Percentiles rank a stretch among this genome's conserved stretches.
phyloP scores from a whole-genome alignment of 148 eudicot species.

The Linanthus parryae region DNA sequence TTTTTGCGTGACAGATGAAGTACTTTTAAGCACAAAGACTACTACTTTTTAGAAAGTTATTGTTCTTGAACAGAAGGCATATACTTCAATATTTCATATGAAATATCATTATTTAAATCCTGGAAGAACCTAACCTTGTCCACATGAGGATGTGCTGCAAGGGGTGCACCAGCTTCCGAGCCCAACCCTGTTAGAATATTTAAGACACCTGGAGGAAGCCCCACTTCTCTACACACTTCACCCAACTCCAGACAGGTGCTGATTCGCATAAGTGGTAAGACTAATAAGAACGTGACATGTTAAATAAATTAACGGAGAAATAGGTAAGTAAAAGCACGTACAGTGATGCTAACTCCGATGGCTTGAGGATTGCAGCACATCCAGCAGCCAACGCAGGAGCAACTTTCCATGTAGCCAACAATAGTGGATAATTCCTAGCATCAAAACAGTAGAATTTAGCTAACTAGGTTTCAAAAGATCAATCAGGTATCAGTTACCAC shows the following conservation, averaged over 20 bases:
- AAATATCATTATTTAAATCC: too few species aligned
- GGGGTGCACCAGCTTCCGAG: conserved; percentile 88
- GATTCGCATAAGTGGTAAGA: conserved; percentile 14
- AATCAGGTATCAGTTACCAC: too few species aligned
- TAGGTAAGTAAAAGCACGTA: conserved; percentile 44
- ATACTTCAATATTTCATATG: too few species aligned
- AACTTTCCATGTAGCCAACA: conserved; percentile 99
- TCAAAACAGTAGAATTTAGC: conserved; percentile 6
- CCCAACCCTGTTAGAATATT: conserved; percentile 91
- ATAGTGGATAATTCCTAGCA: conserved; percentile 86
- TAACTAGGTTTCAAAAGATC: too few species aligned
- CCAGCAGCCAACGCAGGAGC: conserved; percentile 99
- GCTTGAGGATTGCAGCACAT: conserved; percentile 92
- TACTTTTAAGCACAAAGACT: too few species aligned
- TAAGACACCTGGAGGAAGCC: conserved; percentile 85
- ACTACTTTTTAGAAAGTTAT: too few species aligned
- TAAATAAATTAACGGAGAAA: not conserved
- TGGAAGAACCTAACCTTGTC: conserved; percentile 99
- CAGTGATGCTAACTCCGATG: conserved; percentile 90
- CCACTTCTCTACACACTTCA: conserved; percentile 78
- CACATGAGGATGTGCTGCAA: conserved; percentile 91
- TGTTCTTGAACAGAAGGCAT: too few species aligned
- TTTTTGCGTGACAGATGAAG: too few species aligned
- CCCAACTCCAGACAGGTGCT: conserved; percentile 96
- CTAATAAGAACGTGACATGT: conserved; percentile 12